These are phyloP conservation scores for Cladosporium phlei DNA, from an alignment of 2,329 filamentous ascomycete species.

Conservation along the genomic window DNA sequence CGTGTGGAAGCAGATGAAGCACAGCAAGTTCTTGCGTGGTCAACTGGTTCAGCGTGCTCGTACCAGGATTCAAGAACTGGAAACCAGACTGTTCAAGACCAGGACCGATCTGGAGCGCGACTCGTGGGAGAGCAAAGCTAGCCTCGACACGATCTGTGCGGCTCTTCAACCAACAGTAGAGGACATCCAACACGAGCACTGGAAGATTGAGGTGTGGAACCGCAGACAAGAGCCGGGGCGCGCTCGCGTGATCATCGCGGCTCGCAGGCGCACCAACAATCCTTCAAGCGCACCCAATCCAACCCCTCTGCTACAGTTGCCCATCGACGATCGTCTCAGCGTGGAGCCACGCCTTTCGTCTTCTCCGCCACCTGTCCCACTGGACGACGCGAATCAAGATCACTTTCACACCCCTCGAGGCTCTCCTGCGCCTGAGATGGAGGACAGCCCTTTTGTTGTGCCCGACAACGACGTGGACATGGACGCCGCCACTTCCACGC, in stretches of 20 bases:
- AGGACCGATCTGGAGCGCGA: slow-evolving; percentile 49
- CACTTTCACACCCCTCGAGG: slow-evolving; percentile 18
- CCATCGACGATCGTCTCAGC: slow-evolving; percentile 23
- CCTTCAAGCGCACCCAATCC: neutral
- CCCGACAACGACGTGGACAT: neutral
- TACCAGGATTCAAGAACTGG: slow-evolving; percentile 39
- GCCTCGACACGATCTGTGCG: slow-evolving; percentile 51
- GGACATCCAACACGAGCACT: slow-evolving; percentile 51
- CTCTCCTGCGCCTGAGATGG: neutral
- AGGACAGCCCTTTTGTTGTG: neutral
- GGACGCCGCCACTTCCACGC: neutral
- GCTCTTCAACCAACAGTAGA: slow-evolving; percentile 62
- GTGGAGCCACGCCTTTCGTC: slow-evolving; percentile 18
- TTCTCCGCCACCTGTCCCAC: neutral
- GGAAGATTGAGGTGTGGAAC: slow-evolving; percentile 41
- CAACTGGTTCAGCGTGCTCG: slow-evolving; percentile 44
- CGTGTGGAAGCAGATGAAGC: slow-evolving; percentile 58
- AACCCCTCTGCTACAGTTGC: neutral
- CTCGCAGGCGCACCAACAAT: neutral
- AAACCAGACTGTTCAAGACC: slow-evolving; percentile 53
- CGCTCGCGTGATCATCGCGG: too few species aligned
- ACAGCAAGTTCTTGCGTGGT: slow-evolving; percentile 35
- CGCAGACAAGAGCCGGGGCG: slow-evolving; percentile 27
- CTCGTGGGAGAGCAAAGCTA: slow-evolving; percentile 38
- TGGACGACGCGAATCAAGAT: neutral